Percentiles rank a stretch among this genome's conserved stretches.
These are phyloP conservation scores for Asterophora parasitica DNA, from an alignment of 768 basidiomycete genomes.

Conservation along the genomic window DNA sequence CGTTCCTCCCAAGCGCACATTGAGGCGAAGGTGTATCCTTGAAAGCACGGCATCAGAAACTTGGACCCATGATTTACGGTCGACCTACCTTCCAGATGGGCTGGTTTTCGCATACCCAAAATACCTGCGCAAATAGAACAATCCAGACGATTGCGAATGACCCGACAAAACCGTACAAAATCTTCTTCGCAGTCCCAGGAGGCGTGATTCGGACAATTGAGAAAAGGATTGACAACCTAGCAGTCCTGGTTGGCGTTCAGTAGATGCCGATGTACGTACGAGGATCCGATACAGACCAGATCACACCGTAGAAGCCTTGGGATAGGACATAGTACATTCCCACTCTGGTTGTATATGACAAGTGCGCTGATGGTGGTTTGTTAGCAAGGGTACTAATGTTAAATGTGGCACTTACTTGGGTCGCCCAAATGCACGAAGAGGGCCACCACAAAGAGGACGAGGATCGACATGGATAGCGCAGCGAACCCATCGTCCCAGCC, in stretches of 20 bases:
- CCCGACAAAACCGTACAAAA: conserved; percentile 22
- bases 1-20: conserved; percentile 35
- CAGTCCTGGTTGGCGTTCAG: conserved; percentile 18
- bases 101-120: conserved; percentile 28
- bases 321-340: conserved; percentile 19
- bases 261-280: background rate
- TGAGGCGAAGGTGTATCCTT: conserved; percentile 26
- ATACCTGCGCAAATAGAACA: conserved; percentile 33
- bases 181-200: conserved; percentile 13
- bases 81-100: conserved; percentile 19
- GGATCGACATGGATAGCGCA: conserved; percentile 15
- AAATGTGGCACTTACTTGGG: conserved; percentile 14
- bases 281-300: conserved; percentile 15
- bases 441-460: conserved; percentile 17
- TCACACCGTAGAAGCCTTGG: conserved; percentile 19
- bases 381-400: background rate
- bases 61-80: background rate
- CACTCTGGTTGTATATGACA: conserved; percentile 11
- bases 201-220: conserved; percentile 37
- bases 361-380: conserved; percentile 9
- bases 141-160: conserved; percentile 17
- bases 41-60: conserved; percentile 20
- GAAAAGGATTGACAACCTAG: conserved; percentile 37
- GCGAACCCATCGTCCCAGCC: conserved; percentile 23
- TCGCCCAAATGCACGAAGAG: conserved; percentile 20